phyloP scores from a whole-genome alignment of 176 grass and related monocot species.

The Rhynchospora breviuscula region DNA sequence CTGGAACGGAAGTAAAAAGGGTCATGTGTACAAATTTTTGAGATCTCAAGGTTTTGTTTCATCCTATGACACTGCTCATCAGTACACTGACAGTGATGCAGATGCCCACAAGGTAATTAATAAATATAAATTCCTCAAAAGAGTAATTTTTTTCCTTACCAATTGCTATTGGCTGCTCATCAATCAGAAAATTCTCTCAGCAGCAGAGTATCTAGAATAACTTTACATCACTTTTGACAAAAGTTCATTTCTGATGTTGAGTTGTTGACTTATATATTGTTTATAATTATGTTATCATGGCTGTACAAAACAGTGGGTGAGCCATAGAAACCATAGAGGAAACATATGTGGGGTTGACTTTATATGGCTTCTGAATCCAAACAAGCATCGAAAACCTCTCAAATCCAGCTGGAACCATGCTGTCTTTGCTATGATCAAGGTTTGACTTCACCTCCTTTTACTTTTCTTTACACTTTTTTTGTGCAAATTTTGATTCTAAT shows the following conservation, averaged over 20 bases:
- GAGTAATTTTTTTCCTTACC: not conserved
- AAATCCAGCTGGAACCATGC: conserved; percentile 96
- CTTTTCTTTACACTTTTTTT: not conserved
- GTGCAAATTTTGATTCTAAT: not conserved
- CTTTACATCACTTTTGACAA: not conserved
- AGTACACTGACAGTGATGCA: conserved; percentile 80
- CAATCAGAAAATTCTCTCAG: not conserved
- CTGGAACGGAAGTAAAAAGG: conserved; percentile 93
- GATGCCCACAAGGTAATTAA: conserved; percentile 77
- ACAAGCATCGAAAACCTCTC: conserved; percentile 57
- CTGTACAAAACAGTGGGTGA: conserved; percentile 58
- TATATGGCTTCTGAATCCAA: conserved; percentile 96
- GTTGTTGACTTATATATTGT: not conserved
- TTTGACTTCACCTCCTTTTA: conserved; percentile 26
- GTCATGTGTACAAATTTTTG: conserved; percentile 94
- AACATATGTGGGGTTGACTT: conserved; percentile 96
- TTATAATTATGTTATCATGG: not conserved
- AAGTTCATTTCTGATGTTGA: not conserved
- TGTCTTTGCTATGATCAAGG: conserved; percentile 90
- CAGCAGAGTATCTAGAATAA: not conserved
- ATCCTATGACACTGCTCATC: conserved; percentile 83
- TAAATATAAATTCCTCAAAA: conserved; percentile 9
- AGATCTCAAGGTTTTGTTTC: conserved; percentile 82
- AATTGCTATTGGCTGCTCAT: not conserved
- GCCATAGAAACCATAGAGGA: conserved; percentile 90